These are phyloP conservation scores for Pichia eremophila DNA, from an alignment of 805 yeast genomes.

Conservation along the genomic window DNA sequence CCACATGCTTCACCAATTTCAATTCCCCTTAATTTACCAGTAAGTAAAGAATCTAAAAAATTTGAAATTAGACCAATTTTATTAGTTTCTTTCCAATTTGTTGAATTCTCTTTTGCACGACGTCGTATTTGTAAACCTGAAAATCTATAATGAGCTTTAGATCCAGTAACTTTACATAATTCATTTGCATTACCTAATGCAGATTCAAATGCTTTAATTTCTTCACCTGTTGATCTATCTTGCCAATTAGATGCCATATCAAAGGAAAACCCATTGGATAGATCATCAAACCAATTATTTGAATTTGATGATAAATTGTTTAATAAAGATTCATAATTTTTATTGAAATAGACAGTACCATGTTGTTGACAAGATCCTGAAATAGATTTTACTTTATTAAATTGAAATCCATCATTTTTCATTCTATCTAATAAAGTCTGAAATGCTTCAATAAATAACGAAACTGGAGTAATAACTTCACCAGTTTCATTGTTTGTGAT, in stretches of 20 bases:
- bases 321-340: constrained; percentile 35
- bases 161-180: constrained; percentile 67
- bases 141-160: constrained; percentile 80
- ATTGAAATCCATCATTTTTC: constrained; percentile 44
- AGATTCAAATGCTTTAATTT: constrained; percentile 51
- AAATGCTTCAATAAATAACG: constrained; percentile 84
- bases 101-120: constrained; percentile 42
- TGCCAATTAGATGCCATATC: constrained; percentile 86
- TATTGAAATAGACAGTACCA: constrained; percentile 78
- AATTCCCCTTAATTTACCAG: constrained; percentile 53
- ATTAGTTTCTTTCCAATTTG: constrained; percentile 44
- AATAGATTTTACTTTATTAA: constrained; percentile 51
- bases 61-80: constrained; percentile 70
- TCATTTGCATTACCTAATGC: constrained; percentile 49
- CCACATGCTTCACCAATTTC: constrained; percentile 92
- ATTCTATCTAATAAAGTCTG: constrained; percentile 51
- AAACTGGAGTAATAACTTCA: constrained; percentile 69
- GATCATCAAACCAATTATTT: constrained; percentile 37
- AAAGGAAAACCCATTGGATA: constrained; percentile 46
- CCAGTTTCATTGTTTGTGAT: constrained; percentile 41
- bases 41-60: constrained; percentile 62
- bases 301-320: constrained; percentile 22
- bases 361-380: constrained; percentile 91
- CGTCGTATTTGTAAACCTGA: constrained; percentile 90
- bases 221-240: constrained; percentile 76